Conservation (phyloP, 177 flowering plant genomes). For the Vitis hybrid region DNA sequence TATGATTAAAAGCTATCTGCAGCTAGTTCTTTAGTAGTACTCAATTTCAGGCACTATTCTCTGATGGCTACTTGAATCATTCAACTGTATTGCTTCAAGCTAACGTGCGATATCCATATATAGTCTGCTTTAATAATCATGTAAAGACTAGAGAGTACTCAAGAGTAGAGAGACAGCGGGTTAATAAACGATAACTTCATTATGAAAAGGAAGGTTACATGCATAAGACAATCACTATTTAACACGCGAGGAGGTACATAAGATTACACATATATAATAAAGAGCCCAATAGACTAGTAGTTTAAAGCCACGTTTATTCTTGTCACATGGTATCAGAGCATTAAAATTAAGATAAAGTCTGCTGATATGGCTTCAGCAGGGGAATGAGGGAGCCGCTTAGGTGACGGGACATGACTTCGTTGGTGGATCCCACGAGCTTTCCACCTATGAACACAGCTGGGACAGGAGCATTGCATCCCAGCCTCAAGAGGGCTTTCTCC, state of each 20-base stretch:
- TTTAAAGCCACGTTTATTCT: slow-evolving; percentile 28
- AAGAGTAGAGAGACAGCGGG: neutral
- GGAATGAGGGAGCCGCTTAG: slow-evolving; percentile 58
- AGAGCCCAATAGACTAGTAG: slow-evolving; percentile 11
- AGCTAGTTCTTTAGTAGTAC: too few relatives aligned
- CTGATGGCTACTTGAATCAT: too few relatives aligned
- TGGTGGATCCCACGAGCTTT: slow-evolving; percentile 65
- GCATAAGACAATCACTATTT: slow-evolving; percentile 15
- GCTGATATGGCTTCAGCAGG: slow-evolving; percentile 48
- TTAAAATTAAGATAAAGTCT: slow-evolving; percentile 15
- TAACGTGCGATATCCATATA: neutral
- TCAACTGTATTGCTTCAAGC: neutral
- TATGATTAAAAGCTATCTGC: neutral
- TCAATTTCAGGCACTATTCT: neutral
- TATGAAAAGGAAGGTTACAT: slow-evolving; percentile 21
- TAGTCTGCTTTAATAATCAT: too few relatives aligned
- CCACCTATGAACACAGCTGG: slow-evolving; percentile 72
- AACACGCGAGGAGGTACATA: slow-evolving; percentile 7
- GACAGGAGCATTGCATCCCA: slow-evolving; percentile 58
- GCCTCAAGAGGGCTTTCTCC: slow-evolving; percentile 60
- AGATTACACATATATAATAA: slow-evolving; percentile 8
- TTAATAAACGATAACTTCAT: slow-evolving; percentile 20
- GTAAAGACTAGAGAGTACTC: too few relatives aligned
- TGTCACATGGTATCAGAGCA: slow-evolving; percentile 11
- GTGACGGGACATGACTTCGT: slow-evolving; percentile 84